These are phyloP conservation scores for Arthrinium phaeospermum DNA, from an alignment of 2,329 filamentous ascomycete species.

Conservation along the genomic window DNA sequence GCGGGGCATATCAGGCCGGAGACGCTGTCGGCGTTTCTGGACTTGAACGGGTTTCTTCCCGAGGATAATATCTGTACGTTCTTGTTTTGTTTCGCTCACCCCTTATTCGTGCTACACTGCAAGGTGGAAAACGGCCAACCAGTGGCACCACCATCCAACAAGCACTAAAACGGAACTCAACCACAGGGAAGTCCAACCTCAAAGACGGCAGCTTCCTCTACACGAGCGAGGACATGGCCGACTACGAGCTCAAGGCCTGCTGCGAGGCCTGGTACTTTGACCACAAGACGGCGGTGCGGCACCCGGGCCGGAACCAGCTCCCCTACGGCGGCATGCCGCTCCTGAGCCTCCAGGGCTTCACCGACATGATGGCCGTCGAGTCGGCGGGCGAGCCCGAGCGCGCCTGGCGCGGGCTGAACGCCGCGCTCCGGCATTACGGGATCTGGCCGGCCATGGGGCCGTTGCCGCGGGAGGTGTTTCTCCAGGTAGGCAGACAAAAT, in stretches of 20 bases:
- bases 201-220: slow-evolving; percentile 25
- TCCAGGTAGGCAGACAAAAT: background rate
- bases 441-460: slow-evolving; percentile 22
- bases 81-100: background rate
- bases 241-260: slow-evolving; percentile 29
- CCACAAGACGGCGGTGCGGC: slow-evolving; percentile 24
- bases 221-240: slow-evolving; percentile 26
- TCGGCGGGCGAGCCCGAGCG: slow-evolving; percentile 24
- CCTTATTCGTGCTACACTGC: too few relatives aligned
- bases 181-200: slow-evolving; percentile 27
- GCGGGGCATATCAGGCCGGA: slow-evolving; percentile 28
- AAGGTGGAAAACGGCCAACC: too few relatives aligned
- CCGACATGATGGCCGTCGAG: slow-evolving; percentile 28
- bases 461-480: slow-evolving; percentile 19
- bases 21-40: slow-evolving; percentile 28
- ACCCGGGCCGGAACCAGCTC: slow-evolving; percentile 22
- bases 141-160: too few relatives aligned
- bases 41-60: slow-evolving; percentile 23
- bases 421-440: slow-evolving; percentile 19
- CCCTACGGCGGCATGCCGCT: slow-evolving; percentile 30
- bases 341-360: slow-evolving; percentile 25
- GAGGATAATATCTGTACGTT: slow-evolving; percentile 29
- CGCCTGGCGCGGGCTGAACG: slow-evolving; percentile 18
- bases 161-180: too few relatives aligned
- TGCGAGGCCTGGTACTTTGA: slow-evolving; percentile 30